These are phyloP conservation scores for Phytophthora citricola DNA, from an alignment of 352 stramenopile species.

Conservation along the genomic window DNA sequence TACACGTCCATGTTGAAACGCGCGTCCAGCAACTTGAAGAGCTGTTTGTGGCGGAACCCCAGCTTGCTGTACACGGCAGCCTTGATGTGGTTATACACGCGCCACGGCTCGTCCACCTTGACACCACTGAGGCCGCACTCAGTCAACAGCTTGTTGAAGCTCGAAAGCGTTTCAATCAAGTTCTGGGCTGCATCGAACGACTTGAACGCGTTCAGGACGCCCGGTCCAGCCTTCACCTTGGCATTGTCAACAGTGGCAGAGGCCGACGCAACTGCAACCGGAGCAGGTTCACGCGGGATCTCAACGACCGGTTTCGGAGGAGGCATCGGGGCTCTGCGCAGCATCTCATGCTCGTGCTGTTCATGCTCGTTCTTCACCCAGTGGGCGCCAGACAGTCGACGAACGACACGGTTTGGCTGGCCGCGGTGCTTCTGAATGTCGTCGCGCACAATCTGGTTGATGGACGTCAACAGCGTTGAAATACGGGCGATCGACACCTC, in stretches of 20 bases:
- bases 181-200: conserved; percentile 72
- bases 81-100: conserved; percentile 77
- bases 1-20: conserved; percentile 64
- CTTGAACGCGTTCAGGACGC: conserved; percentile 66
- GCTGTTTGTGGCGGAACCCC: conserved; percentile 77
- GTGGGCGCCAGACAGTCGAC: conserved; percentile 46
- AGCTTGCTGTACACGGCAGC: conserved; percentile 60
- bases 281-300: conserved; percentile 27
- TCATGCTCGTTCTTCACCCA: conserved; percentile 40
- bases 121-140: conserved; percentile 65
- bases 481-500: conserved; percentile 73
- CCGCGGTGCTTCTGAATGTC: conserved; percentile 59
- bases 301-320: conserved; percentile 24
- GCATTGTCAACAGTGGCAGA: conserved; percentile 45
- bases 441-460: conserved; percentile 73
- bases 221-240: conserved; percentile 43
- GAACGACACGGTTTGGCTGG: conserved; percentile 47
- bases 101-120: conserved; percentile 57
- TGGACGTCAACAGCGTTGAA: conserved; percentile 67
- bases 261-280: conserved; percentile 21
- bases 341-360: conserved; percentile 25
- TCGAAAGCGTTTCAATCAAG: conserved; percentile 55
- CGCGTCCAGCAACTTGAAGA: conserved; percentile 75
- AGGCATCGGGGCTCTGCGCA: conserved; percentile 12
- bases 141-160: conserved; percentile 61